A percentile compares a stretch with the other conserved stretches of the same genome.
These are phyloP conservation scores for Phtheirospermum japonicum DNA, from an alignment of 257 asterid genomes.

Conservation along the genomic window DNA sequence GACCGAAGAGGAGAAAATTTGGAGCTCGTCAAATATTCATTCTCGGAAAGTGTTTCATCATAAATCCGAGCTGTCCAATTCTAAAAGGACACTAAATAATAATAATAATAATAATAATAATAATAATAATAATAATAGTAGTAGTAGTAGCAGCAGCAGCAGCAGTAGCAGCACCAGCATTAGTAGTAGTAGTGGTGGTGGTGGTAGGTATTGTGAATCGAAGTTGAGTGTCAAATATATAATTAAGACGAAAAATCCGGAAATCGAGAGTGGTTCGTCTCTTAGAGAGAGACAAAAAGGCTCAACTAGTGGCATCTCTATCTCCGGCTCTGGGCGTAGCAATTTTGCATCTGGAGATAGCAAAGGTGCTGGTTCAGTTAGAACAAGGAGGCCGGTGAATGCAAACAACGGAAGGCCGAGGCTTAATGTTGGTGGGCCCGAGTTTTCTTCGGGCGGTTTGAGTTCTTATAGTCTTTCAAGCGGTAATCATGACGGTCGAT, in stretches of 20 bases:
- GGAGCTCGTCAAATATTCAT: conserved; percentile 33
- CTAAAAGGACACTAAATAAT: conserved; percentile 36
- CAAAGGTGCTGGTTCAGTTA: conserved; percentile 33
- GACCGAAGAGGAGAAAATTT: conserved; percentile 33
- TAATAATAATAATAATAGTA: conserved; percentile 28
- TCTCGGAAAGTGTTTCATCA: conserved; percentile 34
- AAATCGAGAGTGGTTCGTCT: conserved; percentile 51
- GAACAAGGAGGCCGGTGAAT: conserved; percentile 46
- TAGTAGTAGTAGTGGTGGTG: conserved; percentile 28
- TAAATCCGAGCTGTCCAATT: conserved; percentile 35
- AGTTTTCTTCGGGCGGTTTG: conserved; percentile 34
- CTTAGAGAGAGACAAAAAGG: conserved; percentile 38
- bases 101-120: conserved; percentile 28
- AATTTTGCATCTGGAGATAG: conserved; percentile 35
- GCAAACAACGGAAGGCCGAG: conserved; percentile 35
- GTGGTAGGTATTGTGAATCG: conserved; percentile 38
- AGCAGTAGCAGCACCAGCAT: not conserved
- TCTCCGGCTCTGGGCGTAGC: conserved; percentile 39
- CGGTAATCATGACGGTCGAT: conserved; percentile 34
- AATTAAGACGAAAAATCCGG: conserved; percentile 45
- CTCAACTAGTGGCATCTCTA: conserved; percentile 43
- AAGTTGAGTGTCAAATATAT: conserved; percentile 35
- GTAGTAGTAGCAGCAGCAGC: conserved; percentile 27
- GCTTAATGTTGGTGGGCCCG: conserved; percentile 21
- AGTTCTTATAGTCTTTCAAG: conserved; percentile 39